Evolutionary conservation across 2,329 filamentous ascomycete genomes (phyloP).

Genomic region (Geosmithia flava): DNA sequence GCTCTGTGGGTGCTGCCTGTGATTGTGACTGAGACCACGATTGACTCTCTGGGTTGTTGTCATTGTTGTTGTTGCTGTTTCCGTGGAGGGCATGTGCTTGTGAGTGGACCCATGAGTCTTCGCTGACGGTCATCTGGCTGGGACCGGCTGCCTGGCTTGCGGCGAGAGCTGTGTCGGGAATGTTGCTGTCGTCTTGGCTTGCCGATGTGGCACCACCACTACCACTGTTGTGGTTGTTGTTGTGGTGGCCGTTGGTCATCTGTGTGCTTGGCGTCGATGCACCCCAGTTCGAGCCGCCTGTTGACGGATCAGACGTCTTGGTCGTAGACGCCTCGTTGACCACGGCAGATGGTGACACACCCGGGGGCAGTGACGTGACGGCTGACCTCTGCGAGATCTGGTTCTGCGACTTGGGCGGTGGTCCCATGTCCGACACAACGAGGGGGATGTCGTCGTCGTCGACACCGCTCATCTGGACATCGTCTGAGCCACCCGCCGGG

Average conservation of each 20-base stretch:
- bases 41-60: slow-evolving; percentile 13
- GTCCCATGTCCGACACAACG: slow-evolving; percentile 35
- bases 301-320: slow-evolving; percentile 69
- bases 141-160: slow-evolving; percentile 13
- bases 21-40: slow-evolving; percentile 21
- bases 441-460: slow-evolving; percentile 29
- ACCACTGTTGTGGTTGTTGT: slow-evolving; percentile 24
- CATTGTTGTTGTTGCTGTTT: slow-evolving; percentile 12
- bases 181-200: slow-evolving; percentile 16
- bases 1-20: neutral
- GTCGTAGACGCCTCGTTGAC: slow-evolving; percentile 87
- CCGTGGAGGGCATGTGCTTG: slow-evolving; percentile 38
- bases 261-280: neutral
- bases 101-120: slow-evolving; percentile 45
- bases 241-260: slow-evolving; percentile 52
- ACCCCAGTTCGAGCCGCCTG: slow-evolving; percentile 47
- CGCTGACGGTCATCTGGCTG: slow-evolving; percentile 32
- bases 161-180: slow-evolving; percentile 42
- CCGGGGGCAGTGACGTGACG: slow-evolving; percentile 43
- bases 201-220: slow-evolving; percentile 10
- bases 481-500: slow-evolving; percentile 25
- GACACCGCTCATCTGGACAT: slow-evolving; percentile 50
- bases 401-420: slow-evolving; percentile 30
- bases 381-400: slow-evolving; percentile 54
- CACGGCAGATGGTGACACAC: slow-evolving; percentile 43